phyloP scores from a whole-genome alignment of 768 basidiomycete genomes.

The Cubamyces sp. region DNA sequence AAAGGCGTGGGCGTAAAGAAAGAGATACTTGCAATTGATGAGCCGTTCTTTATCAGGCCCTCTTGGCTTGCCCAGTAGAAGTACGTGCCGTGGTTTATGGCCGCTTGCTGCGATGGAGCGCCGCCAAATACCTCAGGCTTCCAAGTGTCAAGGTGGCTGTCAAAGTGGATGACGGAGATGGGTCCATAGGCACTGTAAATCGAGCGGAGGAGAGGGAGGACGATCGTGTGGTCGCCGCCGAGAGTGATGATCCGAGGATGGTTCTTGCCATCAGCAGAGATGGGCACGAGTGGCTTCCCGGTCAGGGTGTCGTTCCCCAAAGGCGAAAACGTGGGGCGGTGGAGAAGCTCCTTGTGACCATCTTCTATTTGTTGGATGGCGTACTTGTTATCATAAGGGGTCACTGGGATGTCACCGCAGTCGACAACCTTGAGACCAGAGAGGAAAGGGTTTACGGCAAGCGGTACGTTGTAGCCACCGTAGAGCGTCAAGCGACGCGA shows the following conservation, averaged over 20 bases:
- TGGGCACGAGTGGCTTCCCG: constrained; percentile 57
- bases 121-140: constrained; percentile 77
- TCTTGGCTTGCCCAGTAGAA: constrained; percentile 89
- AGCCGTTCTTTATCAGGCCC: constrained; percentile 76
- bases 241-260: constrained; percentile 84
- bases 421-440: constrained; percentile 72
- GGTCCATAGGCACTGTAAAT: constrained; percentile 78
- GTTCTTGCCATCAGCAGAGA: constrained; percentile 69
- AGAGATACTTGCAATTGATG: constrained; percentile 78
- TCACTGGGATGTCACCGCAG: constrained; percentile 79
- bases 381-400: constrained; percentile 74
- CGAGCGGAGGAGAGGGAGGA: constrained; percentile 66
- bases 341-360: constrained; percentile 72
- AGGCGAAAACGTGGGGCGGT: constrained; percentile 62
- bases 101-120: constrained; percentile 69
- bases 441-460: constrained; percentile 72
- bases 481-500: constrained; percentile 75
- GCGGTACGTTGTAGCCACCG: constrained; percentile 79
- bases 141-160: constrained; percentile 84
- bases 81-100: constrained; percentile 88
- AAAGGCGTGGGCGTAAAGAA: constrained; percentile 36
- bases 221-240: constrained; percentile 90
- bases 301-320: constrained; percentile 66
- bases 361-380: constrained; percentile 78
- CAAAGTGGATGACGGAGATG: constrained; percentile 85